Base-by-base conservation (phyloP, 345 rosid genomes). In the Brassica carinata region DNA sequence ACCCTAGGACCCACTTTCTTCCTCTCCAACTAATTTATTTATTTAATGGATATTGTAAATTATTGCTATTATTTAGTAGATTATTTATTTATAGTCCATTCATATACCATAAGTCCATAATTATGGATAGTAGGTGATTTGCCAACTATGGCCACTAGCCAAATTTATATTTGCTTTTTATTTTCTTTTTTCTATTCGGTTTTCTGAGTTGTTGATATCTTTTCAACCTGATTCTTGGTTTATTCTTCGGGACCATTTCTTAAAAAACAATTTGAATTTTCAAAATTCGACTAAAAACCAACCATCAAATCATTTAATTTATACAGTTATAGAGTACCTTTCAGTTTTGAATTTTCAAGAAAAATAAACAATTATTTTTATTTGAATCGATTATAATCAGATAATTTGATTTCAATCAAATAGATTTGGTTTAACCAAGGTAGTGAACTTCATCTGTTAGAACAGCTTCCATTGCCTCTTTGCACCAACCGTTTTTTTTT, bases 1-100 rank as follows among this genome's bases (percentile, higher is more conserved):
- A 82, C 84, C 81, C 84, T 82, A 82, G 45, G 84, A 71, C 84
- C 84, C 84, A 77, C 84, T 69, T 61, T 33, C 59, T 71, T 40
- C 68, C 31, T 64, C 55, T 69, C 72, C 71, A 80, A 75, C 72
- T 69, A 74, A 33, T 69, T 74, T 68, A 43, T 74, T 53, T 8
- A 8, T 38, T 36, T 36, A 7, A 19, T 43, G 4, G 40, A 23
- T 23, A 23, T 23, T 23, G 26, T 23, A 23, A 23, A 23, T 23
- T 23, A 23, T 23, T 23, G 26, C 26, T 23, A 23, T 23, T 23
- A 23, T 23, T 23, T 23, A 23, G 26, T 23, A 23, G 26, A 23
- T 23, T 23, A 23, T 23, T 23, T 23, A 23, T 23, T 23, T 23
- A 23, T 23, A 57, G 36, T 75, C 55, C 53, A 73, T 40, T 73